phyloP scores from a whole-genome alignment of 108 stramenopile genomes.

The Cyclotella baltica region DNA sequence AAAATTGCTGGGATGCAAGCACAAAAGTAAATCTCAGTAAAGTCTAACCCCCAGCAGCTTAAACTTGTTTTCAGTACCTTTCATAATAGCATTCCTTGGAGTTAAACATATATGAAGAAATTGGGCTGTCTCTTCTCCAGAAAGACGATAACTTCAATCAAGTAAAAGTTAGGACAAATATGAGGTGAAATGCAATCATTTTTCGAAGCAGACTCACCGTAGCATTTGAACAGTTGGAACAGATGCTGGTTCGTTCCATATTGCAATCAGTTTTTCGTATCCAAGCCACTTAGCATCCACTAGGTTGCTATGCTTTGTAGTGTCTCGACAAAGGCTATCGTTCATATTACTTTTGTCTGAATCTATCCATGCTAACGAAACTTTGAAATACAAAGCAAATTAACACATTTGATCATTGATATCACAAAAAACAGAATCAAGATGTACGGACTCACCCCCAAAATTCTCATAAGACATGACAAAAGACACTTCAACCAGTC shows the following conservation, averaged over 20 bases:
- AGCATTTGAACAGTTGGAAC: too few relatives aligned
- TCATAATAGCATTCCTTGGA: not conserved
- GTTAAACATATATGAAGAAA: conserved; percentile 36
- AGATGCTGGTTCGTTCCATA: too few relatives aligned
- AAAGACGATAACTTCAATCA: conserved; percentile 3
- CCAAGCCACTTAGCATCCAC: too few relatives aligned
- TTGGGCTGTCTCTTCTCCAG: conserved; percentile 18
- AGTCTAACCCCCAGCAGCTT: conserved; percentile 36
- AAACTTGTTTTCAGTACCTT: conserved; percentile 38
- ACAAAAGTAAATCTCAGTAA: too few relatives aligned
- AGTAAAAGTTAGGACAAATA: conserved; percentile 10
- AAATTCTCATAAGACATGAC: conserved; percentile 44
- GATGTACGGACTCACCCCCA: conserved; percentile 29
- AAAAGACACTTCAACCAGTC: conserved; percentile 34
- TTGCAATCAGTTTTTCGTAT: too few relatives aligned
- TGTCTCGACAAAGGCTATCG: too few relatives aligned
- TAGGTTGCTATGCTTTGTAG: too few relatives aligned
- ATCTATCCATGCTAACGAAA: conserved; percentile 15
- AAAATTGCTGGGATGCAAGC: too few relatives aligned
- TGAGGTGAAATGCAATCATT: conserved; percentile 17
- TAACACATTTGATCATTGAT: conserved; percentile 19
- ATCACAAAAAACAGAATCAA: not conserved
- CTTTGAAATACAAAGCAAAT: not conserved
- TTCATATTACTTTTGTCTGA: too few relatives aligned
- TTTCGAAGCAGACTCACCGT: too few relatives aligned